Percentiles rank a stretch among this genome's conserved stretches.
These are phyloP conservation scores for Brassica carinata DNA, from an alignment of 345 rosid species.

Conservation along the genomic window DNA sequence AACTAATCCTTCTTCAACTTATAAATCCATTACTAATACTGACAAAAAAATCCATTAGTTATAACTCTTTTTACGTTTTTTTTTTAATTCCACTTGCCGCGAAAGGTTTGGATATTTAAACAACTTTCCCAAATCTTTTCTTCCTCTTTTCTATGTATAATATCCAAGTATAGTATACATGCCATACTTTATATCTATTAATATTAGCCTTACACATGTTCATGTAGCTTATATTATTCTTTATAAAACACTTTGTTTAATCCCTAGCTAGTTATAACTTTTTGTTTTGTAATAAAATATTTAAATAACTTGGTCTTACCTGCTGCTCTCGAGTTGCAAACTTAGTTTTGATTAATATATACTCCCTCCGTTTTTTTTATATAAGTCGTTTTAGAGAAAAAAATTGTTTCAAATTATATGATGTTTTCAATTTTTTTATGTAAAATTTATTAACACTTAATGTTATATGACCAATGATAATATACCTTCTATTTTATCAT, in stretches of 20 bases:
- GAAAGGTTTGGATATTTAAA: slow-evolving; percentile 5
- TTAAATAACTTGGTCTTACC: slow-evolving; percentile 5
- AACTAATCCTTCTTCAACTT: slow-evolving; percentile 36
- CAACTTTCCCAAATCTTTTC: background rate
- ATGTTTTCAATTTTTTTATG: too few species aligned
- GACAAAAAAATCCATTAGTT: slow-evolving; percentile 17
- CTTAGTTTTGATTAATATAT: background rate
- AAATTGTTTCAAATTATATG: too few species aligned
- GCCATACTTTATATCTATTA: background rate
- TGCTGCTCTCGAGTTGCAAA: background rate
- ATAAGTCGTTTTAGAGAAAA: too few species aligned
- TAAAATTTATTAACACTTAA: too few species aligned
- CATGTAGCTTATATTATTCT: slow-evolving; percentile 5
- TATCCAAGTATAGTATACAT: background rate
- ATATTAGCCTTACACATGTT: background rate
- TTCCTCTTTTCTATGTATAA: background rate
- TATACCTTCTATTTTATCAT: too few species aligned
- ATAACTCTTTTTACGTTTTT: background rate
- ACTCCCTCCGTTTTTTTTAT: too few species aligned
- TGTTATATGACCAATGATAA: too few species aligned
- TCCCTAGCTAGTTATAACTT: background rate
- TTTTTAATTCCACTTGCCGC: background rate
- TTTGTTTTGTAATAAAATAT: slow-evolving; percentile 6
- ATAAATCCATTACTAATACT: slow-evolving; percentile 19
- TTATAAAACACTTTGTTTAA: background rate